A percentile compares a stretch with the other conserved stretches of the same genome.
These are phyloP conservation scores for Lactifluus volemus DNA, from an alignment of 768 basidiomycete genomes.

Conservation along the genomic window DNA sequence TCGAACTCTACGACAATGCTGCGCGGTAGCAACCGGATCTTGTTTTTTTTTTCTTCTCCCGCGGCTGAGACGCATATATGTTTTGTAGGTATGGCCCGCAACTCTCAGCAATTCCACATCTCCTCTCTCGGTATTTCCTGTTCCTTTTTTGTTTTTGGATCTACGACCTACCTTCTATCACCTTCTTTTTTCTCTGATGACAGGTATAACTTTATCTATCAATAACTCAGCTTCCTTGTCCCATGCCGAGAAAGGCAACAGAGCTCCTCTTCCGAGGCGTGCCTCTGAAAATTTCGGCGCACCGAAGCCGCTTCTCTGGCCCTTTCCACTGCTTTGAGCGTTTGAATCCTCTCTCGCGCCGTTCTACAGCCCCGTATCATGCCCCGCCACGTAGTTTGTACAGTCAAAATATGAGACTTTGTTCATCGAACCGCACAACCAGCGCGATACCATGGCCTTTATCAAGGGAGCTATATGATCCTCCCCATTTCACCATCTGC, in stretches of 20 bases:
- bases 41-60: neutral
- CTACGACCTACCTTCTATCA: neutral
- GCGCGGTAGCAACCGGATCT: slow-evolving; percentile 47
- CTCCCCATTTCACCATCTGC: neutral
- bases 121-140: slow-evolving; percentile 63
- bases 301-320: neutral
- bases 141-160: neutral
- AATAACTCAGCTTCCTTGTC: slow-evolving; percentile 2
- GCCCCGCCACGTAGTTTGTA: slow-evolving; percentile 1
- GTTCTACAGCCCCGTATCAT: neutral
- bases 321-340: neutral
- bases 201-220: slow-evolving; percentile 30
- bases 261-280: neutral
- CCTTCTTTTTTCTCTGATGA: neutral
- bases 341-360: neutral
- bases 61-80: neutral
- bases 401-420: slow-evolving; percentile 3
- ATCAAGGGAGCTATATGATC: neutral
- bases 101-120: slow-evolving; percentile 86
- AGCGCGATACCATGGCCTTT: neutral
- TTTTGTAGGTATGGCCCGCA: slow-evolving; percentile 75
- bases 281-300: neutral
- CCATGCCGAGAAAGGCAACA: neutral
- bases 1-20: slow-evolving; percentile 96
- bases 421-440: neutral